Conservation (phyloP, 73 alveolate genomes). For the Blepharisma japonicum region DNA sequence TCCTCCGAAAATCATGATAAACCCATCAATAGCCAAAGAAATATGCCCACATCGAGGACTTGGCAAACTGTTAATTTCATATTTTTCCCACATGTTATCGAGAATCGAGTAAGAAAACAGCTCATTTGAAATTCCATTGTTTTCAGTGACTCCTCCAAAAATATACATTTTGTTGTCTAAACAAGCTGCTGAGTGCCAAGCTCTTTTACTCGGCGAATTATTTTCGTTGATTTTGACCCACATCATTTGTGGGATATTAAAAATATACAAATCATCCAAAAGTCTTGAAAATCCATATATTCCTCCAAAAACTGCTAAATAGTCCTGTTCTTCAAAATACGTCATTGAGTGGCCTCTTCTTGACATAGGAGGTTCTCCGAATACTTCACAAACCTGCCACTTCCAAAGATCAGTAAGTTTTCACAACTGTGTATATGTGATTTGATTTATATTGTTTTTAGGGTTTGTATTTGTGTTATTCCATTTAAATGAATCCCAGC, state of each 20-base stretch:
- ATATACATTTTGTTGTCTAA: conserved; percentile 1
- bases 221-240: not conserved
- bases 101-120: not conserved
- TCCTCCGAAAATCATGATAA: conserved; percentile 5
- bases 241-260: not conserved
- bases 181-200: conserved; percentile 24
- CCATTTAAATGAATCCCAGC: conserved; percentile 22
- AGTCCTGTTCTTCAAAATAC: not conserved
- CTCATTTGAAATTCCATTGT: not conserved
- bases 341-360: conserved; percentile 19
- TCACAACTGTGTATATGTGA: conserved; percentile 2
- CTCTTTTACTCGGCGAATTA: conserved; percentile 27
- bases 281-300: not conserved
- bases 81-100: not conserved
- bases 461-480: not conserved
- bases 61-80: not conserved
- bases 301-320: conserved; percentile 23
- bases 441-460: no score
- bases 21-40: conserved; percentile 7
- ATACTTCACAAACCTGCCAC: conserved; percentile 25
- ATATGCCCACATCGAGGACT: not conserved
- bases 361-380: not conserved
- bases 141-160: conserved; percentile 25
- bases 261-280: not conserved
- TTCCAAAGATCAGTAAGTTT: not conserved